Evolutionary conservation across 2,329 filamentous ascomycete genomes (phyloP).

Genomic region (Gaeumannomyces sp.): DNA sequence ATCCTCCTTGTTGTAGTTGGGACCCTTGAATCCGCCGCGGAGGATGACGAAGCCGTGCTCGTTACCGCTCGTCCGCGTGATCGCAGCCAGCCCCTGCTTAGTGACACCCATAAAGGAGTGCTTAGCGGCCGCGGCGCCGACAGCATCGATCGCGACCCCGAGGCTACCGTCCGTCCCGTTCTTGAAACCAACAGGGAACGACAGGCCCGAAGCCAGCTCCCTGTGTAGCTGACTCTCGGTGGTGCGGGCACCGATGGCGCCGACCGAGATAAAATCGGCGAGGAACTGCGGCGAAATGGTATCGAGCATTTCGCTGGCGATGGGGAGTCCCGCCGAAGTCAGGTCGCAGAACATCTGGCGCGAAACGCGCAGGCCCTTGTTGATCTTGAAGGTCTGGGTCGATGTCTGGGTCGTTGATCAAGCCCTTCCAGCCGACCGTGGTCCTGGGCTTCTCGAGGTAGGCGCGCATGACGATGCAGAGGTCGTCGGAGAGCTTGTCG

Average conservation of each 20-base stretch:
- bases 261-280: constrained; percentile 83
- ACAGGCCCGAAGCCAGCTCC: constrained; percentile 86
- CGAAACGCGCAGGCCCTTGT: constrained; percentile 85
- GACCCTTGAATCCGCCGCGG: constrained; percentile 84
- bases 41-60: constrained; percentile 97
- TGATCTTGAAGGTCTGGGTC: constrained; percentile 98
- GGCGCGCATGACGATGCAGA: constrained; percentile 93
- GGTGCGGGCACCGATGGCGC: constrained; percentile 90
- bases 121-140: constrained; percentile 79
- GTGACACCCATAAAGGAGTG: constrained; percentile 96
- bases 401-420: constrained; percentile 98
- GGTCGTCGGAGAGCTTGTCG: constrained; percentile 81
- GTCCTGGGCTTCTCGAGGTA: constrained; percentile 99
- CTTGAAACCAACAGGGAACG: constrained; percentile 98
- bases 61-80: constrained; percentile 90
- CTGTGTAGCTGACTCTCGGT: constrained; percentile 95
- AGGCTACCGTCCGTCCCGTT: constrained; percentile 94
- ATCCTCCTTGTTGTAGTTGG: constrained; percentile 89
- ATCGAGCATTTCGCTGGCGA: constrained; percentile 96
- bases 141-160: constrained; percentile 87
- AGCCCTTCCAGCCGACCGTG: constrained; percentile 96
- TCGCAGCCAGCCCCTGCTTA: constrained; percentile 90
- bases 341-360: constrained; percentile 91
- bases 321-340: constrained; percentile 86
- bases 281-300: constrained; percentile 97